phyloP scores from a whole-genome alignment of 2,329 filamentous ascomycete genomes.

The Dichotomopilus funicola region DNA sequence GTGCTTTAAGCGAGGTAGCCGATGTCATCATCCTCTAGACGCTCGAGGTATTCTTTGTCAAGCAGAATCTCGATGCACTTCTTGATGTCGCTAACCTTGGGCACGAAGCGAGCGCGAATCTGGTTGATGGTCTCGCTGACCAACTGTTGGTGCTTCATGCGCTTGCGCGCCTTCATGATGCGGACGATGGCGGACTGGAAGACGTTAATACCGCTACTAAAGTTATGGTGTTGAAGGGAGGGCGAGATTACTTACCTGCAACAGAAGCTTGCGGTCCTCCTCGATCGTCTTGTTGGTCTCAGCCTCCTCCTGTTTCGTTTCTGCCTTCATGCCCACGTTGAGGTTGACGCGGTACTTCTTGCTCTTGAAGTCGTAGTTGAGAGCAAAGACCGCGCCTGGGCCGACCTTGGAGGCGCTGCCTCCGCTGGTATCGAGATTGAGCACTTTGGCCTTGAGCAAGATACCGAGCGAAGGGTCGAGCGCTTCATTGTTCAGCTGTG shows the following conservation, averaged over 20 bases:
- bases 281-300: constrained; percentile 99
- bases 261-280: constrained; percentile 90
- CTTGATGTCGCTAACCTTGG: constrained; percentile 94
- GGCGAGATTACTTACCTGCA: constrained; percentile 67
- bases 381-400: constrained; percentile 68
- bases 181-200: constrained; percentile 92
- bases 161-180: constrained; percentile 99
- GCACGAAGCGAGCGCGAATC: constrained; percentile 86
- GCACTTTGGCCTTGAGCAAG: constrained; percentile 87
- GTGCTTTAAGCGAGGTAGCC: constrained; percentile 75
- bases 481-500: constrained; percentile 71
- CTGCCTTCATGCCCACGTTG: constrained; percentile 89
- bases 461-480: constrained; percentile 82
- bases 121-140: constrained; percentile 94
- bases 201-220: constrained; percentile 14
- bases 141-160: constrained; percentile 93
- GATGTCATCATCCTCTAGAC: constrained; percentile 87
- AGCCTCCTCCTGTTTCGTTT: constrained; percentile 91
- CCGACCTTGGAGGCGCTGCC: constrained; percentile 56
- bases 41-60: constrained; percentile 98
- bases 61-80: constrained; percentile 98
- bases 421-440: constrained; percentile 58
- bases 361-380: constrained; percentile 95
- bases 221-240: neutral
- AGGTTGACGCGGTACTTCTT: constrained; percentile 98